These are phyloP conservation scores for Cynara cardunculus DNA, from an alignment of 129 eudicot genomes.

Conservation along the genomic window DNA sequence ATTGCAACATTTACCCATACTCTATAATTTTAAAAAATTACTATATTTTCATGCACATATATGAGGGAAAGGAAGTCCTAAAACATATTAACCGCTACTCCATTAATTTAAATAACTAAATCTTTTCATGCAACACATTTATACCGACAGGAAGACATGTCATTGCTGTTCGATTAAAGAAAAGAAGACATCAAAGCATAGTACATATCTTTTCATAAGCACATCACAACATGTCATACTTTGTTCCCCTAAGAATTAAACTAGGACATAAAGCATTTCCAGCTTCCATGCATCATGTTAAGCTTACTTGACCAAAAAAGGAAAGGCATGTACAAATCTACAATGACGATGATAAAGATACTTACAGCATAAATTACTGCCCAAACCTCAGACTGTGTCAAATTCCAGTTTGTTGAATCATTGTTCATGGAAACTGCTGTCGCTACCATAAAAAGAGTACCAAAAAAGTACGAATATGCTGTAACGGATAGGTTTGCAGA, in stretches of 20 bases:
- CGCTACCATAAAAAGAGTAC: constrained; percentile 69
- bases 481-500: constrained; percentile 98
- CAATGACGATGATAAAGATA: constrained; percentile 6
- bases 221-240: not conserved
- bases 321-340: not conserved
- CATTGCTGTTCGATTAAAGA: not conserved
- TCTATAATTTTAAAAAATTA: not conserved
- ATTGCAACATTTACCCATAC: not conserved
- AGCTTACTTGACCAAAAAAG: not conserved
- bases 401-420: constrained; percentile 64
- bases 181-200: not conserved
- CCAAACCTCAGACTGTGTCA: constrained; percentile 65
- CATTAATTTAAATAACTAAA: too few relatives aligned
- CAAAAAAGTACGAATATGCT: constrained; percentile 87
- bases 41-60: not conserved
- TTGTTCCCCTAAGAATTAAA: not conserved
- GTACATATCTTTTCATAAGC: not conserved
- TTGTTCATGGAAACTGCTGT: constrained; percentile 56
- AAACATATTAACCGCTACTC: not conserved
- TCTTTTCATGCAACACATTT: not conserved
- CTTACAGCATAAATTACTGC: constrained; percentile 96
- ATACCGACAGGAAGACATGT: not conserved
- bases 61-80: not conserved
- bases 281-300: not conserved
- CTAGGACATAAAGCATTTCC: not conserved